These are phyloP conservation scores for Backusella tuberculispora DNA, from an alignment of 192 early-diverging fungal species.

Conservation along the genomic window DNA sequence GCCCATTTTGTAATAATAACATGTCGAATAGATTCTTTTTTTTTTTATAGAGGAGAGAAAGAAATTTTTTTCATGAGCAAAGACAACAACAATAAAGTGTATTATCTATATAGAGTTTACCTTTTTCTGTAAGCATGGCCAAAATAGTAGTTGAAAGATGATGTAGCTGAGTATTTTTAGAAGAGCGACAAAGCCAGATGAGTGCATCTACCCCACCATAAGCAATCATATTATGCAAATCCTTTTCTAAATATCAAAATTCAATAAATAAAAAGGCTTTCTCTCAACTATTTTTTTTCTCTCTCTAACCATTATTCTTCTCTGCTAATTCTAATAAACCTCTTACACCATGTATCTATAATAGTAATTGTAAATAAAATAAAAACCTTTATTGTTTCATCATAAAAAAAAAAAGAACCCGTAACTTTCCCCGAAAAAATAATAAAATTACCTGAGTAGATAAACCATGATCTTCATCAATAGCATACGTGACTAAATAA, in stretches of 20 bases:
- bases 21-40: slow-evolving; percentile 50
- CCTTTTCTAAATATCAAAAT: slow-evolving; percentile 43
- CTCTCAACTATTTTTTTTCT: neutral
- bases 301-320: slow-evolving; percentile 51
- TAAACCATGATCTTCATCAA: slow-evolving; percentile 55
- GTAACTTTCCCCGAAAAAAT: neutral
- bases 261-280: neutral
- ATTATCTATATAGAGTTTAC: slow-evolving; percentile 29
- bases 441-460: slow-evolving; percentile 51
- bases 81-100: neutral
- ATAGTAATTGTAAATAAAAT: neutral
- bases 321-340: slow-evolving; percentile 58
- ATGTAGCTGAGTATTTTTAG: slow-evolving; percentile 48
- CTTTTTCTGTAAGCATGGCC: slow-evolving; percentile 53
- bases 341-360: slow-evolving; percentile 51
- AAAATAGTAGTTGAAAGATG: slow-evolving; percentile 49
- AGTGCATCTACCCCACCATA: slow-evolving; percentile 60
- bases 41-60: no score
- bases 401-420: neutral
- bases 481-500: slow-evolving; percentile 57
- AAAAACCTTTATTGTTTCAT: neutral
- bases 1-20: slow-evolving; percentile 56
- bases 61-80: neutral
- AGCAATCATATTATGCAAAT: slow-evolving; percentile 45
- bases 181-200: slow-evolving; percentile 51